Evolutionary conservation across 2,329 filamentous ascomycete species (phyloP).

Genomic region (Fusarium illudens): DNA sequence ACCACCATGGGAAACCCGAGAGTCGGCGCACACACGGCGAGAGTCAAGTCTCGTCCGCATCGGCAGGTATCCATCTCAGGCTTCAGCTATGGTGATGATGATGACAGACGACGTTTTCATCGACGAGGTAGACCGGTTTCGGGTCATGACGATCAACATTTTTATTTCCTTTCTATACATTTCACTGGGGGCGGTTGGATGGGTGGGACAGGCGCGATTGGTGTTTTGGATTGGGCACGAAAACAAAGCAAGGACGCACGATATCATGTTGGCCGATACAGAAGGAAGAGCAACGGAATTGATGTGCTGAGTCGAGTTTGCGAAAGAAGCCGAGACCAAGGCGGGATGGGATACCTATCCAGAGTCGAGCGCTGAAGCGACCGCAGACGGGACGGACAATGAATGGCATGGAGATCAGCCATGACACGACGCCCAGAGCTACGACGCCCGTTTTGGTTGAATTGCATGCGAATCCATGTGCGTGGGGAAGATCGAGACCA

Average conservation of each 20-base stretch:
- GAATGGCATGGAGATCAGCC: constrained; percentile 2
- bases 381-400: neutral
- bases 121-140: constrained; percentile 29
- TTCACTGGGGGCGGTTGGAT: constrained; percentile 13
- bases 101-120: constrained; percentile 37
- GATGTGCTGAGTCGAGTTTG: constrained; percentile 10
- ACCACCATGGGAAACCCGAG: constrained; percentile 14
- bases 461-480: constrained; percentile 6
- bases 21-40: neutral
- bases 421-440: constrained; percentile 1
- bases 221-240: constrained; percentile 31
- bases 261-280: constrained; percentile 8
- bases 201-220: constrained; percentile 29
- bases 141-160: constrained; percentile 24
- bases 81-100: constrained; percentile 38
- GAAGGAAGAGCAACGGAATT: constrained; percentile 18
- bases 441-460: neutral
- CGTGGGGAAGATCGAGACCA: constrained; percentile 11
- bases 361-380: constrained; percentile 23
- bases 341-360: constrained; percentile 1
- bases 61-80: constrained; percentile 4
- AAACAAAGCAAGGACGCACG: constrained; percentile 15
- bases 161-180: constrained; percentile 17
- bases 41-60: neutral
- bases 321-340: constrained; percentile 15